Percentiles rank a stretch among this genome's conserved stretches.
phyloP scores from a whole-genome alignment of 2,329 filamentous ascomycete genomes.

The Aspergillus ustus region DNA sequence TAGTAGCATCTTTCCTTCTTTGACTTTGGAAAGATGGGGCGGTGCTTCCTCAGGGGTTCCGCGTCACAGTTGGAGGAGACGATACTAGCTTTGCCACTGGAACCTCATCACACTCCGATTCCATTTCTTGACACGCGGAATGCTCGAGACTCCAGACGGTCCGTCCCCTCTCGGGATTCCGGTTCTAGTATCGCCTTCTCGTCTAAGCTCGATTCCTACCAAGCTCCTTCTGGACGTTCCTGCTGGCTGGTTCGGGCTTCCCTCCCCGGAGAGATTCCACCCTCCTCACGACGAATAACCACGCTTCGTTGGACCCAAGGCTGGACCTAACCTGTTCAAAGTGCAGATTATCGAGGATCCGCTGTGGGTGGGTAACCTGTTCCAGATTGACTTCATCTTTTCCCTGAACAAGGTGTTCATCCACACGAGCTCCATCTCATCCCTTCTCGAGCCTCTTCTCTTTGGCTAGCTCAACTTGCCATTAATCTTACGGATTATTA shows the following conservation, averaged over 20 bases:
- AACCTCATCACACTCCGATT: conserved; percentile 1
- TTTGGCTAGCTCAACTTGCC: conserved; percentile 7
- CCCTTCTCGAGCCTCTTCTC: conserved; percentile 7
- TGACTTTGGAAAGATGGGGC: conserved; percentile 5
- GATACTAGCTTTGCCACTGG: conserved; percentile 1
- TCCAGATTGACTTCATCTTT: conserved; percentile 25
- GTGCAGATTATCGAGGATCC: conserved; percentile 25
- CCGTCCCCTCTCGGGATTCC: neutral
- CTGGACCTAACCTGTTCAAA: conserved; percentile 9
- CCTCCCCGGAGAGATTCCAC: conserved; percentile 4
- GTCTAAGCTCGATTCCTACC: neutral
- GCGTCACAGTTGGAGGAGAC: neutral
- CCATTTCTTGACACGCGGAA: neutral
- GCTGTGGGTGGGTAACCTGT: conserved; percentile 25
- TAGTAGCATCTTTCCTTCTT: conserved; percentile 3
- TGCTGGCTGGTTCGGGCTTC: conserved; percentile 20
- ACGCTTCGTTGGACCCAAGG: conserved; percentile 14
- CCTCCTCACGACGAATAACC: conserved; percentile 12
- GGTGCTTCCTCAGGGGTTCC: conserved; percentile 9
- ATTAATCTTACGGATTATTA: neutral
- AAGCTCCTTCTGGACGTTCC: conserved; percentile 15
- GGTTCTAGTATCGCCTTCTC: neutral
- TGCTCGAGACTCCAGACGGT: neutral
- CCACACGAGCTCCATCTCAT: conserved; percentile 23
- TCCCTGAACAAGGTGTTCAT: conserved; percentile 21